A percentile compares a stretch with the other conserved stretches of the same genome.
phyloP scores from a whole-genome alignment of 2,329 filamentous ascomycete genomes.

The Colletotrichum musae region DNA sequence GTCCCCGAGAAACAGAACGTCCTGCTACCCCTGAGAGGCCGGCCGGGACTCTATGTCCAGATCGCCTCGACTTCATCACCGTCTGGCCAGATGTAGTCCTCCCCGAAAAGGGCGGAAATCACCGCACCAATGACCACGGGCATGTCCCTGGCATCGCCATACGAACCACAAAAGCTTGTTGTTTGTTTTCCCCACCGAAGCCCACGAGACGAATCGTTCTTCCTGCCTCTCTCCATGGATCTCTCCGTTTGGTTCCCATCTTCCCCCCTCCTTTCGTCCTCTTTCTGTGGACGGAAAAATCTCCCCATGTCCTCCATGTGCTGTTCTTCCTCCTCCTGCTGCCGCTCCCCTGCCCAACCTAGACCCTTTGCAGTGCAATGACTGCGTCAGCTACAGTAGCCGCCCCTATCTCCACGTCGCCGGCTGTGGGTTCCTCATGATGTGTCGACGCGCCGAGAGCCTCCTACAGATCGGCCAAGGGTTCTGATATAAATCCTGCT shows the following conservation, averaged over 20 bases:
- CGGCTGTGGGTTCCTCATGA: conserved; percentile 21
- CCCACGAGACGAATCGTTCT: conserved; percentile 18
- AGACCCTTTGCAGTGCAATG: conserved; percentile 19
- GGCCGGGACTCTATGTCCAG: conserved; percentile 27
- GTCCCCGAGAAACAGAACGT: neutral
- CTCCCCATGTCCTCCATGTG: conserved; percentile 14
- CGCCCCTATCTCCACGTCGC: conserved; percentile 18
- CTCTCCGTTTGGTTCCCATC: neutral
- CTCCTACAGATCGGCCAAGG: neutral
- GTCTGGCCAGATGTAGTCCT: conserved; percentile 9
- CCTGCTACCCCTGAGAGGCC: neutral
- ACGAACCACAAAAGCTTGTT: conserved; percentile 28
- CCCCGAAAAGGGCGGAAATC: conserved; percentile 18
- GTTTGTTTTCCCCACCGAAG: conserved; percentile 2
- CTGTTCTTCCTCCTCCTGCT: neutral
- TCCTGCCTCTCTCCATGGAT: conserved; percentile 4
- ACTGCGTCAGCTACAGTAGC: conserved; percentile 21
- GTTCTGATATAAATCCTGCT: conserved; percentile 33
- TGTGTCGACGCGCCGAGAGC: conserved; percentile 1
- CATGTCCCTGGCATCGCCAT: conserved; percentile 26
- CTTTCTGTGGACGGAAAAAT: conserved; percentile 37
- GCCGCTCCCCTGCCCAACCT: conserved; percentile 3
- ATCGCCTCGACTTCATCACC: conserved; percentile 8
- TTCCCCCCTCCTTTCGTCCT: conserved; percentile 1
- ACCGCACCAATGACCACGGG: conserved; percentile 16